Evolutionary conservation across 225 moss, liverwort and hornwort species (phyloP).

Genomic region (Physcomitrellopsis africana): DNA sequence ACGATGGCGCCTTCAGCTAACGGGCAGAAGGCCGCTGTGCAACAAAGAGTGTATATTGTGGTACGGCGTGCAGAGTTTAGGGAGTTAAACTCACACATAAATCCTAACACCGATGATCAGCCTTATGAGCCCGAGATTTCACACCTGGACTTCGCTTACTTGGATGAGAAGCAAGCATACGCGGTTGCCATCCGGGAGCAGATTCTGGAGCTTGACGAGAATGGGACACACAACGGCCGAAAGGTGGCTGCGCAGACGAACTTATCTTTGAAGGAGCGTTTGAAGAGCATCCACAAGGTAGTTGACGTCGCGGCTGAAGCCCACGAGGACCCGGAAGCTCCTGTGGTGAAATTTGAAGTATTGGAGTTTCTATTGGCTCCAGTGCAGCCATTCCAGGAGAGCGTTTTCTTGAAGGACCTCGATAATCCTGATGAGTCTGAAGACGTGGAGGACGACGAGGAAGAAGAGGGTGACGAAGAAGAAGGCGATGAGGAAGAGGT

Average conservation of each 20-base stretch:
- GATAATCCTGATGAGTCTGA: conserved; percentile 45
- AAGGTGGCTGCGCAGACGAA: conserved; percentile 45
- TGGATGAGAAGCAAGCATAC: conserved; percentile 56
- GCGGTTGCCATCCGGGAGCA: conserved; percentile 56
- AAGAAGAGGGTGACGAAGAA: conserved; percentile 39
- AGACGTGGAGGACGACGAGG: conserved; percentile 51
- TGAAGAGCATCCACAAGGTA: conserved; percentile 51
- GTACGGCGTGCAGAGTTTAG: conserved; percentile 52
- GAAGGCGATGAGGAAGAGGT: conserved; percentile 37
- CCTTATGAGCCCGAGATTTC: conserved; percentile 54
- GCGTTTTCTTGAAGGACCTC: conserved; percentile 42
- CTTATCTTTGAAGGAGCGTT: conserved; percentile 37
- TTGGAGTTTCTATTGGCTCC: conserved; percentile 52
- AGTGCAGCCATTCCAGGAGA: conserved; percentile 46
- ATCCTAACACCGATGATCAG: conserved; percentile 44
- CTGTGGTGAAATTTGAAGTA: conserved; percentile 48
- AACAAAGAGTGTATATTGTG: conserved; percentile 45
- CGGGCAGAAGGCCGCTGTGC: conserved; percentile 43
- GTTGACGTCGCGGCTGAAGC: conserved; percentile 42
- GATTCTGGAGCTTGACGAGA: conserved; percentile 54
- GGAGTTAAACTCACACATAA: conserved; percentile 47
- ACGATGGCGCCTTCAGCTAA: conserved; percentile 57
- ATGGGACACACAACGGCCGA: conserved; percentile 41
- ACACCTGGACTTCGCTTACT: conserved; percentile 46
- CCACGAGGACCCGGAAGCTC: conserved; percentile 35